Conservation (phyloP, 2,329 filamentous ascomycete species). For the Fusarium scirpi region DNA sequence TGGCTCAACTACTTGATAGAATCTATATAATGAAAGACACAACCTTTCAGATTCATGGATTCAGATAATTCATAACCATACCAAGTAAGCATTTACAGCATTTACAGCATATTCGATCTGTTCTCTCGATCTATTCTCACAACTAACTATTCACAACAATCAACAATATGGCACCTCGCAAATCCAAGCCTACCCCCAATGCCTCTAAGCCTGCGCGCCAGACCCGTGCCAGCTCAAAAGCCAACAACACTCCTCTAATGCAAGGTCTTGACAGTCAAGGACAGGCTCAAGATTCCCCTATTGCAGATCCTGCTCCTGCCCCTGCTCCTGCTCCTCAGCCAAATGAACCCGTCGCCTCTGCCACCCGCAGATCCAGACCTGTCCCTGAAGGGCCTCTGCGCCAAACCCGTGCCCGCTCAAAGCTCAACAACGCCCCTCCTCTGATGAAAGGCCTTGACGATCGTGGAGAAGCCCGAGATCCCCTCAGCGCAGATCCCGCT, state of each 20-base stretch:
- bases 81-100: not conserved
- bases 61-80: not conserved
- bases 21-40: constrained; percentile 12
- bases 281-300: not conserved
- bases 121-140: not conserved
- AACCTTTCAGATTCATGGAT: not conserved
- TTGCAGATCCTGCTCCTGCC: too few species aligned
- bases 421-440: constrained; percentile 28
- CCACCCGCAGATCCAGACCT: not conserved
- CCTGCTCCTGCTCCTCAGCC: not conserved
- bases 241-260: constrained; percentile 42
- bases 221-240: constrained; percentile 41
- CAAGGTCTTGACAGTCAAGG: constrained; percentile 32
- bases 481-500: constrained; percentile 11
- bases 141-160: constrained; percentile 9
- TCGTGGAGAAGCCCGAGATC: constrained; percentile 1
- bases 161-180: constrained; percentile 15
- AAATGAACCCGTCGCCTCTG: not conserved
- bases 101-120: not conserved
- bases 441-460: constrained; percentile 44
- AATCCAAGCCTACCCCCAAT: not conserved
- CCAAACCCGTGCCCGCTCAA: constrained; percentile 41
- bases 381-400: constrained; percentile 4
- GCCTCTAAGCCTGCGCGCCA: constrained; percentile 21
- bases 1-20: not conserved